Base-by-base conservation (phyloP, 208 protist species). In the Trypanosoma cruzi region DNA sequence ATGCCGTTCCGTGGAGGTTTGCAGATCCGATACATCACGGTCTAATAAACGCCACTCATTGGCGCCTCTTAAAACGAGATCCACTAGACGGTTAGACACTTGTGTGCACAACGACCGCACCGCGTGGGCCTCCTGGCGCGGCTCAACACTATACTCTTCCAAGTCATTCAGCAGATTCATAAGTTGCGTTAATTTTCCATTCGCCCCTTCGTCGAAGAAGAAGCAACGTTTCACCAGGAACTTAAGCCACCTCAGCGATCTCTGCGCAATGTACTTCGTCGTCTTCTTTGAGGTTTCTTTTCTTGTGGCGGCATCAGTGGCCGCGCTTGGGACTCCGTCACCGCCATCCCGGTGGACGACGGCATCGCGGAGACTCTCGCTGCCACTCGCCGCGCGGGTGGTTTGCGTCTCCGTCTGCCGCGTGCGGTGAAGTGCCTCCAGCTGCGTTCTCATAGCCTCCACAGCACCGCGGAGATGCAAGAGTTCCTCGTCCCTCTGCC, bases 141-240 rank as follows among this genome's bases (percentile, higher is more conserved):
- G 24, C 2, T 60, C 26, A 34, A 4, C 11, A 22, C 50, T 52
- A 0, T 56, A 34, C 22, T 24, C 4, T 28, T 65, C 56, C 29
- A 72, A 49, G 24, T 62, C 46, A 24, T 54, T 52, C 36, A 68
- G 34, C n/a, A 62, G 14, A n/a, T 32, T 49, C 20, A 69, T 6
- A 6, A 56, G 29, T 36, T 37, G 24, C n/a, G 31, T 28, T 18
- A 69, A 1, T 26, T 55, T 62, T 16, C 37, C 42, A 50, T 37
- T 37, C 16, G n/a, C 36, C 48, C 24, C 31, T n/a, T 1, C 22
- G 5, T 40, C 44, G 18, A 18, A 42, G 8, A 34, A 34, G 34
- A 73, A 58, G 37, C 48, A 66, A 1, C 61, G 52, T 42, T 56
- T 53, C 36, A 74, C 1, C n/a, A 74, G 48, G 44, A 62, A 74